Evolutionary conservation across 805 yeast genomes (phyloP).

Genomic region (Starmerella bombi): DNA sequence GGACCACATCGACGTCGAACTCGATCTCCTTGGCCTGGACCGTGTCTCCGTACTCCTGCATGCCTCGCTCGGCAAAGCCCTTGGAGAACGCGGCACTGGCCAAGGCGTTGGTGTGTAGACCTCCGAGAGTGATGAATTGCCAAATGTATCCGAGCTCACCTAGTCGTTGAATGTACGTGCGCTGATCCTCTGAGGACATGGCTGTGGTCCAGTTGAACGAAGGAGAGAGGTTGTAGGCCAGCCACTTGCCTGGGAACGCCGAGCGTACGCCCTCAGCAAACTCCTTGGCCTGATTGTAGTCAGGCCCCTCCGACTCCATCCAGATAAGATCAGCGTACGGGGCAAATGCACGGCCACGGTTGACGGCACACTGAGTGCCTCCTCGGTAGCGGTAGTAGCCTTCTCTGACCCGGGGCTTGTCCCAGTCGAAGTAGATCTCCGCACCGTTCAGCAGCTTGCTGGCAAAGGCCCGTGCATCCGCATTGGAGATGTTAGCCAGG

Average conservation of each 20-base stretch:
- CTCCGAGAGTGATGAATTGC: slow-evolving; percentile 97
- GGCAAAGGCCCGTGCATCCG: slow-evolving; percentile 69
- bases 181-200: slow-evolving; percentile 75
- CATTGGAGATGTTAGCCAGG: slow-evolving; percentile 57
- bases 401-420: slow-evolving; percentile 84
- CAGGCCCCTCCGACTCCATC: slow-evolving; percentile 97
- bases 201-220: slow-evolving; percentile 97
- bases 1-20: slow-evolving; percentile 82
- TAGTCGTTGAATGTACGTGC: slow-evolving; percentile 75
- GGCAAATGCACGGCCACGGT: slow-evolving; percentile 89
- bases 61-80: slow-evolving; percentile 67
- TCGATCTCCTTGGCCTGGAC: slow-evolving; percentile 83
- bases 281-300: slow-evolving; percentile 83
- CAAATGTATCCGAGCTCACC: slow-evolving; percentile 86
- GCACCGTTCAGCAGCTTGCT: slow-evolving; percentile 54
- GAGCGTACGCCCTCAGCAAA: slow-evolving; percentile 84
- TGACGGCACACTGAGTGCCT: slow-evolving; percentile 93
- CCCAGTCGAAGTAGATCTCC: slow-evolving; percentile 89
- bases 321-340: slow-evolving; percentile 92
- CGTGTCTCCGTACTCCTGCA: slow-evolving; percentile 87
- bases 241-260: slow-evolving; percentile 79
- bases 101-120: slow-evolving; percentile 89
- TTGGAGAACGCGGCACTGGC: slow-evolving; percentile 76
- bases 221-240: slow-evolving; percentile 92
- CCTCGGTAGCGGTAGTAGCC: slow-evolving; percentile 94